Evolutionary conservation across 768 basidiomycete species (phyloP), one percentile per base, ranked within the genome.

Genomic region (Phlebiopsis flavidoalba): DNA sequence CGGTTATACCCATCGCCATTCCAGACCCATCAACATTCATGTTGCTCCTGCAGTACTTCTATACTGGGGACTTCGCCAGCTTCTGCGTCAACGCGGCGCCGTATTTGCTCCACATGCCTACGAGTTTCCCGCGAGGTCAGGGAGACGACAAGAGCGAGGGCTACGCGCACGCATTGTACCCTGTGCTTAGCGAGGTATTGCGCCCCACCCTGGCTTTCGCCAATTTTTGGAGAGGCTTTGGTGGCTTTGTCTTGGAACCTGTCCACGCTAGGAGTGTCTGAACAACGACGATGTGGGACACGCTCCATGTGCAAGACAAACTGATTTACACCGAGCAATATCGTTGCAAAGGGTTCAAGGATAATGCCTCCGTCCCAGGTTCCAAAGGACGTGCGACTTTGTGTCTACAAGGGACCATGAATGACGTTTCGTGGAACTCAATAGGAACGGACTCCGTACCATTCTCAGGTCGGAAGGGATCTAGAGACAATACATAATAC

Each of bases 181-280:
- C 11, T 43, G 19, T 8, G 47, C 10, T 59, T 31, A 10, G 59
- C 53, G 36, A 10, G 19, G 21, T 4, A 17, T 22, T n/a, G 5
- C 11, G 31, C 24, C 19, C 59, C 52, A 8, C 6, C 31, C 19
- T 11, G 10, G 15, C 51, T 63, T n/a, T 17, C 37, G 14, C 35
- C 8, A 15, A 10, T 50, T 22, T 10, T n/a, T 54, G 35, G 14
- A 31, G 22, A 36, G 45, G 26, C 17, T 63, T 15, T 46, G 49
- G 40, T 35, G 47, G n/a, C 21, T n/a, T n/a, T 53, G 4, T 82
- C 79, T 79, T 71, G 74, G 24, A 80, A 82, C 61, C 75, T 69
- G 7, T 73, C 73, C 53, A 73, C 72, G 2, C 69, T 83, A 35
- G 82, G 81, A n/a, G 75, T 83, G 51, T 72, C 72, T 51, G 80